Evolutionary conservation across 1,284 basidiomycete genomes (phyloP).

Genomic region (Neolentinus lepideus): DNA sequence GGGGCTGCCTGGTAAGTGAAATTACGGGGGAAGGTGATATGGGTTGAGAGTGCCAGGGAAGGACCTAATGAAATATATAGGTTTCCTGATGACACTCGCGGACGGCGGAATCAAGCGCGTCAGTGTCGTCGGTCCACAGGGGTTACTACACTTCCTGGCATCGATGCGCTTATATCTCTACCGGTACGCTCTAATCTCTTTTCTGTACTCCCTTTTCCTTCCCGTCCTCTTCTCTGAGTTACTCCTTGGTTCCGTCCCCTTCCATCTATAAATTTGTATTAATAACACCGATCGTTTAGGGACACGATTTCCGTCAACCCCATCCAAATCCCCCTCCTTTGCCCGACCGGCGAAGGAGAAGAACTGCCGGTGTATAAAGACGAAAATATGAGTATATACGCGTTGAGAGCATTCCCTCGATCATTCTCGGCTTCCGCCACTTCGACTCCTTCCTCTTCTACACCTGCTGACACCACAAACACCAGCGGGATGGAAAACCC

Average conservation of each 20-base stretch:
- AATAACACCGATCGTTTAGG: slow-evolving; percentile 22
- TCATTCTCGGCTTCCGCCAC: neutral
- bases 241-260: too few species aligned
- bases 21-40: neutral
- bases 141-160: slow-evolving; percentile 64
- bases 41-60: too few species aligned
- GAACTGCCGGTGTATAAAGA: slow-evolving; percentile 52
- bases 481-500: too few species aligned
- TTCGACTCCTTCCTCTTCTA: neutral
- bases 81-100: slow-evolving; percentile 77
- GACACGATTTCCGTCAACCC: slow-evolving; percentile 40
- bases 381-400: slow-evolving; percentile 56
- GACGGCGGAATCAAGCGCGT: slow-evolving; percentile 59
- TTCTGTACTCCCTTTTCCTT: neutral
- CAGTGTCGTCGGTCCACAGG: slow-evolving; percentile 66
- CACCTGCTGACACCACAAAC: too few species aligned
- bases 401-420: slow-evolving; percentile 43
- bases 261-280: neutral
- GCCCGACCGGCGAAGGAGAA: slow-evolving; percentile 20
- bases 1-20: slow-evolving; percentile 62
- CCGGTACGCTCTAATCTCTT: slow-evolving; percentile 36
- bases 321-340: slow-evolving; percentile 34
- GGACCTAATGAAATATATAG: slow-evolving; percentile 26
- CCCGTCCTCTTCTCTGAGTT: too few species aligned
- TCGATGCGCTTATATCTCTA: slow-evolving; percentile 59